These are phyloP conservation scores for Aspergillus awamori DNA, from an alignment of 2,329 filamentous ascomycete species.

Conservation along the genomic window DNA sequence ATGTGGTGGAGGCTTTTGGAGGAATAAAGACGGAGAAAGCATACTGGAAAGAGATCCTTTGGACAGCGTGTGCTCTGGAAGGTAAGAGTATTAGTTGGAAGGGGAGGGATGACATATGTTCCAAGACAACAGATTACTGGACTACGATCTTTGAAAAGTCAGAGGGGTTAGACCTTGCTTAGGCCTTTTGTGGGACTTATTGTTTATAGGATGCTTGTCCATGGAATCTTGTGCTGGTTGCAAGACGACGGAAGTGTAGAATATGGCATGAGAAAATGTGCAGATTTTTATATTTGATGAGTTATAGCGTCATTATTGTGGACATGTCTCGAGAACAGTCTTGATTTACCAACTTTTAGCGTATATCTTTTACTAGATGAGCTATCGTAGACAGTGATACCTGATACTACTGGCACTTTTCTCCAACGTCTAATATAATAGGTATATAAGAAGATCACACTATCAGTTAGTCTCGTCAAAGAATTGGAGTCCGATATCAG, in stretches of 20 bases:
- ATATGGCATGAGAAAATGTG: background rate
- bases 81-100: constrained; percentile 30
- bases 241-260: background rate
- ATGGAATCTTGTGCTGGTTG: background rate
- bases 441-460: no score
- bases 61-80: constrained; percentile 34
- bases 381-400: no score
- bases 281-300: no score
- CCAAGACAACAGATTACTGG: constrained; percentile 21
- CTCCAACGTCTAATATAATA: no score
- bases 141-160: constrained; percentile 25
- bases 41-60: constrained; percentile 33
- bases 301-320: no score
- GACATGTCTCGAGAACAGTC: no score
- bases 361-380: no score
- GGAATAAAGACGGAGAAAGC: constrained; percentile 36
- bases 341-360: no score
- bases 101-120: constrained; percentile 20
- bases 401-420: no score
- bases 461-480: no score
- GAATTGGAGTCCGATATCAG: no score
- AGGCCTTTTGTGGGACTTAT: background rate
- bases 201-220: background rate
- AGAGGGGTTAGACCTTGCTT: background rate
- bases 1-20: constrained; percentile 29